Percentiles rank a stretch among this genome's conserved stretches.
phyloP scores from a whole-genome alignment of 2,329 filamentous ascomycete genomes.

The Diaporthe caulivora region DNA sequence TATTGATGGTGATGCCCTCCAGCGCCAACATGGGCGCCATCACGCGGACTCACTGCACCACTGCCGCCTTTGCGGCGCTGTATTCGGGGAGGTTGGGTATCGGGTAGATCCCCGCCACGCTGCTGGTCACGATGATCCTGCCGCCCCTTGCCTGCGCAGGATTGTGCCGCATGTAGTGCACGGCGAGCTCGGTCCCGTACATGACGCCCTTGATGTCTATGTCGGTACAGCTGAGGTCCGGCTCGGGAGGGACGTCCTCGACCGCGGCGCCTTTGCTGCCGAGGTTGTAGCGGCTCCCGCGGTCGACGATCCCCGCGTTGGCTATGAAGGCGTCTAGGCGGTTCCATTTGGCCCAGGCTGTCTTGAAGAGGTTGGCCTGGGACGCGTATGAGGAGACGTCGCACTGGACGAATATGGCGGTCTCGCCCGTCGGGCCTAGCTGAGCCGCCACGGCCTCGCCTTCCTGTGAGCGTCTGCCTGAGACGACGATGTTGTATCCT shows the following conservation, averaged over 20 bases:
- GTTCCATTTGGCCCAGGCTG: constrained; percentile 56
- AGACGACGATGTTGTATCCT: constrained; percentile 11
- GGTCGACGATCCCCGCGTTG: constrained; percentile 64
- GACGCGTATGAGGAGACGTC: constrained; percentile 61
- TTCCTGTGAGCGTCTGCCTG: constrained; percentile 3
- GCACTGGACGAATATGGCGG: constrained; percentile 12
- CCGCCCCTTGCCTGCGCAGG: constrained; percentile 51
- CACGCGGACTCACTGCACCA: not conserved
- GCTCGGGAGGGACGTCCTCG: constrained; percentile 54
- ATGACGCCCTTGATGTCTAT: constrained; percentile 64
- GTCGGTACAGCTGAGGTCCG: constrained; percentile 59
- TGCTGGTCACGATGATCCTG: constrained; percentile 58
- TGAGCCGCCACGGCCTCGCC: not conserved
- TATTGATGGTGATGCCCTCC: not conserved
- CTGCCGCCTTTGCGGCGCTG: constrained; percentile 61
- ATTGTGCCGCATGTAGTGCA: constrained; percentile 67
- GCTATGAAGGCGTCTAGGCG: constrained; percentile 62
- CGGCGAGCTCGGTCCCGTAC: constrained; percentile 62
- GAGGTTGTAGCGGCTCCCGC: constrained; percentile 57
- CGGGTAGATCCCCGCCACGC: constrained; percentile 57
- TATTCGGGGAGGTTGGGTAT: constrained; percentile 61
- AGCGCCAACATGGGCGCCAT: not conserved
- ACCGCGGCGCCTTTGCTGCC: constrained; percentile 39
- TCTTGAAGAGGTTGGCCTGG: constrained; percentile 56
- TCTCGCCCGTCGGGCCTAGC: not conserved